Percentiles rank a stretch among this genome's conserved stretches.
These are phyloP conservation scores for Trichothecium sympodiale DNA, from an alignment of 2,329 filamentous ascomycete genomes.

Conservation along the genomic window DNA sequence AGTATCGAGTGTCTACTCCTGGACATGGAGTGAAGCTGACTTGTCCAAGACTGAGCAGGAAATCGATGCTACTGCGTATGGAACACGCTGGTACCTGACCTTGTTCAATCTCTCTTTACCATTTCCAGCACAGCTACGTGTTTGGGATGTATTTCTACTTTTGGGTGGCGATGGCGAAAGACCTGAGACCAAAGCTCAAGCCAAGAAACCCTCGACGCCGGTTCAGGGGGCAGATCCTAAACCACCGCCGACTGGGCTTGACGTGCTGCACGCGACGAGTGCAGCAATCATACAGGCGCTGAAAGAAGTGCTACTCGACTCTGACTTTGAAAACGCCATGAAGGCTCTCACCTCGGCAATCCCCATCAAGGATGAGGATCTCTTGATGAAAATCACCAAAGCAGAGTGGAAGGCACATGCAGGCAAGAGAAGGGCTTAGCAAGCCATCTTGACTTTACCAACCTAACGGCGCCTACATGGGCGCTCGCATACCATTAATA, in stretches of 20 bases:
- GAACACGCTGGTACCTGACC: slow-evolving; percentile 93
- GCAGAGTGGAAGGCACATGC: slow-evolving; percentile 70
- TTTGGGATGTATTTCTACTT: slow-evolving; percentile 97
- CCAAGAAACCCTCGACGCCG: slow-evolving; percentile 4
- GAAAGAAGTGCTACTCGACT: slow-evolving; percentile 76
- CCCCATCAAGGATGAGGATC: slow-evolving; percentile 84
- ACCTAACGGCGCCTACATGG: no score
- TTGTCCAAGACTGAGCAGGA: slow-evolving; percentile 53
- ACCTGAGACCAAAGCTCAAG: slow-evolving; percentile 26
- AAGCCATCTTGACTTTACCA: slow-evolving; percentile 15
- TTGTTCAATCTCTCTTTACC: slow-evolving; percentile 96
- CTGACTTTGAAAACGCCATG: slow-evolving; percentile 97
- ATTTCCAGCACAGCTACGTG: slow-evolving; percentile 83
- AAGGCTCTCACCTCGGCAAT: slow-evolving; percentile 92
- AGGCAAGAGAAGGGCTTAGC: slow-evolving; percentile 30
- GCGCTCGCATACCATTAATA: background rate
- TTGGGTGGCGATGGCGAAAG: slow-evolving; percentile 53
- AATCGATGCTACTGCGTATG: slow-evolving; percentile 86
- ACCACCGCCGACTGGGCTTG: slow-evolving; percentile 44
- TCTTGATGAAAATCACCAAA: slow-evolving; percentile 81
- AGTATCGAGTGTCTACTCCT: slow-evolving; percentile 22
- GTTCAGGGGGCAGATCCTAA: background rate
- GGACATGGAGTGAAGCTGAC: slow-evolving; percentile 7
- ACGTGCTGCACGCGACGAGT: slow-evolving; percentile 80
- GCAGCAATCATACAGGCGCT: slow-evolving; percentile 87